Percentiles rank a stretch among this genome's conserved stretches.
Conservation (phyloP, 2,329 filamentous ascomycete species). For the Sporothrix euskadiensis region DNA sequence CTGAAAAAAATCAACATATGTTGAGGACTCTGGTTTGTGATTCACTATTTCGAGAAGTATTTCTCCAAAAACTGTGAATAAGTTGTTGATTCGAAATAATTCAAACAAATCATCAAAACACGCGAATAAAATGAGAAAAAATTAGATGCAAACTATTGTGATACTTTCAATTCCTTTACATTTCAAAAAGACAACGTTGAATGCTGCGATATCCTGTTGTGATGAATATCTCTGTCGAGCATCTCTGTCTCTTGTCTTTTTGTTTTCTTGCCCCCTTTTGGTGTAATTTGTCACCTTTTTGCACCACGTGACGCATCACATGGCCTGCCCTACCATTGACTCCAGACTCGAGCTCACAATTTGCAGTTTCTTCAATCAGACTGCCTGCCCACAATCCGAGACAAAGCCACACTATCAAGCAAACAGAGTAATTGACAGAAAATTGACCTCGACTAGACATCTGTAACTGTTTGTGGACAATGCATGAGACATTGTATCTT, state of each 20-base stretch:
- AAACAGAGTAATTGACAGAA: neutral
- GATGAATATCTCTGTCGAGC: neutral
- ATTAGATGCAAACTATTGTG: neutral
- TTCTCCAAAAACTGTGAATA: neutral
- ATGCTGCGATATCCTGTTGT: neutral
- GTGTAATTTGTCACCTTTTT: neutral
- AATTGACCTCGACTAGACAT: neutral
- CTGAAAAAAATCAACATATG: neutral
- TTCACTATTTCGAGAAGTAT: neutral
- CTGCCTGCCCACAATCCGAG: neutral
- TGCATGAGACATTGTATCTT: neutral
- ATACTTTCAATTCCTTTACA: neutral
- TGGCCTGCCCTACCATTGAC: neutral
- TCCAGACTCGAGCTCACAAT: neutral
- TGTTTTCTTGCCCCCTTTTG: conserved; percentile 15
- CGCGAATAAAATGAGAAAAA: neutral
- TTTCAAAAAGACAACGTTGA: neutral
- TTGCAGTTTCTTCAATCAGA: neutral
- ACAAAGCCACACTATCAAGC: neutral
- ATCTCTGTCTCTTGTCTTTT: neutral
- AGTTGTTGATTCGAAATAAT: neutral
- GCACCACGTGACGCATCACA: neutral
- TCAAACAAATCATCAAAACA: neutral
- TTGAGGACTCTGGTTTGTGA: too few species aligned
- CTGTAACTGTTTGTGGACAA: neutral